A percentile compares a stretch with the other conserved stretches of the same genome.
These are phyloP conservation scores for Amaranthus hypochondriacus DNA, from an alignment of 148 eudicot species.

Conservation along the genomic window DNA sequence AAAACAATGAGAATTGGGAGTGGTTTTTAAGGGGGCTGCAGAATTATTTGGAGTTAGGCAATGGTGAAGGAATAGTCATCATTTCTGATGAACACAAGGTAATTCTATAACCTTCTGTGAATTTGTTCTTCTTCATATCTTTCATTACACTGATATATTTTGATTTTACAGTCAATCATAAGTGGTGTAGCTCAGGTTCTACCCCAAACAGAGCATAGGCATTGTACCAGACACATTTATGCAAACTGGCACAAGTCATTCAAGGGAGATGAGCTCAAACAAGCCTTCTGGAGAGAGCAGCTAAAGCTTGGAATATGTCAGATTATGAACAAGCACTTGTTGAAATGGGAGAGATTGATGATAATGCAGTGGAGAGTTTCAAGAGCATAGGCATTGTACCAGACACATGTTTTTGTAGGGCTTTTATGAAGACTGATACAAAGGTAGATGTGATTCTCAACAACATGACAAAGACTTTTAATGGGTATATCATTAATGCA, in stretches of 20 bases:
- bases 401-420: background rate
- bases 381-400: no score
- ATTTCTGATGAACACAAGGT: slow-evolving; percentile 11
- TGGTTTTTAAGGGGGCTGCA: background rate
- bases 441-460: background rate
- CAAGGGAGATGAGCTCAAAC: slow-evolving; percentile 1
- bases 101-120: no score
- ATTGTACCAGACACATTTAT: background rate
- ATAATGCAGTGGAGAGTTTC: background rate
- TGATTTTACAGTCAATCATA: background rate
- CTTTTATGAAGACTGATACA: background rate
- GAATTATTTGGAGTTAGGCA: background rate
- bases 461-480: background rate
- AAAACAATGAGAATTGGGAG: background rate
- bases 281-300: background rate
- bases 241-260: background rate
- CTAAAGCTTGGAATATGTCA: background rate
- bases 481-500: slow-evolving; percentile 4
- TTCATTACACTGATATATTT: background rate
- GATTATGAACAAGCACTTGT: background rate
- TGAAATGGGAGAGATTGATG: background rate
- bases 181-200: background rate
- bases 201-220: background rate
- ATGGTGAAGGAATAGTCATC: background rate
- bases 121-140: background rate